Base-by-base conservation (phyloP, 345 rosid genomes). In the Pistacia vera region DNA sequence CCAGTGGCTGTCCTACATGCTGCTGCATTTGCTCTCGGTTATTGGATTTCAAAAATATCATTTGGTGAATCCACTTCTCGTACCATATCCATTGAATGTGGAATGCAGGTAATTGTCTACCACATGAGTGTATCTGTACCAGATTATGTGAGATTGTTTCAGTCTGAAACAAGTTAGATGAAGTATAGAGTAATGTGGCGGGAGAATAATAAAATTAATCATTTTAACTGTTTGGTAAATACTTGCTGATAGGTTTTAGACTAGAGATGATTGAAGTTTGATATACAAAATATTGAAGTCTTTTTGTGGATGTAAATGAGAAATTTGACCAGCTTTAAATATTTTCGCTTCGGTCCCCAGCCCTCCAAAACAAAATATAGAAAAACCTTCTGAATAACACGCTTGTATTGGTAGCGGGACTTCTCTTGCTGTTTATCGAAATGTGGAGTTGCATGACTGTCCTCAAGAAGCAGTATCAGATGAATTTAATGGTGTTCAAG, bases 1-100 rank as follows among this genome's bases (percentile, higher is more conserved):
- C 99, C 99, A 3, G 99, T 96, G 16, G 97, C 98, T 48, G 75
- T 89, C 74, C 84, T 96, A 70, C 97, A 96, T 58, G 93, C 74
- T 55, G 89, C 90, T 65, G 98, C 98, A 59, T 96, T 96, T 83
- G 89, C 93, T 73, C 66, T 96, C 67, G 98, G 98, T 71, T 96
- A 93, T 75, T 92, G 92, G 93, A 4, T 92, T 69, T 93, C 97
- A 20, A 93, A 85, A 84, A 2, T 87, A 67, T 90, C 95, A 14
- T 96, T 96, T 60, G 97, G 99, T 63, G 98, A 93, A 88, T 96
- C 99, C 73, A 96, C 99, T 61, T 96, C 97, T 9, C 96, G 99
- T 2, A 96, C 99, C 77, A 96, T 96, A 75, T 93, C 98, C 68
- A 96, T 96, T 52, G 99, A 96, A 75, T 93, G 98, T 72, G 98